Conservation (phyloP, 306 rosid genomes). For the Amphicarpaea edgeworthii region DNA sequence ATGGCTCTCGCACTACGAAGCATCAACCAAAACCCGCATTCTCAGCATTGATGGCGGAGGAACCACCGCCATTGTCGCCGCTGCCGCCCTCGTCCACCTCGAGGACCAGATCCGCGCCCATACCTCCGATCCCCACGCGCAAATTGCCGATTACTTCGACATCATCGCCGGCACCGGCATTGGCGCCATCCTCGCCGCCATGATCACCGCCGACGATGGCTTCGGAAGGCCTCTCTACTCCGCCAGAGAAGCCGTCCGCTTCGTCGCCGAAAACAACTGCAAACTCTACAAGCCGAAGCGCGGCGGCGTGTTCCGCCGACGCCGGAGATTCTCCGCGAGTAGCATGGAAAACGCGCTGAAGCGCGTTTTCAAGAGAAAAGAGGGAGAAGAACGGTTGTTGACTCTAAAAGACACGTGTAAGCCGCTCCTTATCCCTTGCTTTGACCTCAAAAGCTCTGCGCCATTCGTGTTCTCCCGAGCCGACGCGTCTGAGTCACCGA, state of each 20-base stretch:
- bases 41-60: slow-evolving; percentile 98
- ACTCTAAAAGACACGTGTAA: slow-evolving; percentile 89
- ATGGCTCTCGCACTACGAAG: slow-evolving; percentile 89
- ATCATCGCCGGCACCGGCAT: slow-evolving; percentile 84
- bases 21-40: slow-evolving; percentile 72
- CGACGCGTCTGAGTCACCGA: slow-evolving; percentile 87
- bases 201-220: slow-evolving; percentile 75
- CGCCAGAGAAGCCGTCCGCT: slow-evolving; percentile 68
- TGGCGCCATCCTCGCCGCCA: slow-evolving; percentile 80
- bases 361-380: slow-evolving; percentile 54
- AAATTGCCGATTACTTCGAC: slow-evolving; percentile 86
- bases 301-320: slow-evolving; percentile 56
- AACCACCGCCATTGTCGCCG: slow-evolving; percentile 77
- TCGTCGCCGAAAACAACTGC: slow-evolving; percentile 44
- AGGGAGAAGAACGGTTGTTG: slow-evolving; percentile 56
- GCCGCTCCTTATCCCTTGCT: slow-evolving; percentile 90
- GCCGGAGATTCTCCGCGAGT: slow-evolving; percentile 52
- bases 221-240: slow-evolving; percentile 82
- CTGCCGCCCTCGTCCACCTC: slow-evolving; percentile 73
- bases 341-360: slow-evolving; percentile 39
- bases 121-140: slow-evolving; percentile 80
- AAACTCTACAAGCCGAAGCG: slow-evolving; percentile 54
- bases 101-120: slow-evolving; percentile 96
- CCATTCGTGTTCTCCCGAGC: slow-evolving; percentile 97
- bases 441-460: slow-evolving; percentile 87